Evolutionary conservation across 2,329 filamentous ascomycete genomes (phyloP), one percentile per base, ranked within the genome.

Genomic region (Shiraia sp.): DNA sequence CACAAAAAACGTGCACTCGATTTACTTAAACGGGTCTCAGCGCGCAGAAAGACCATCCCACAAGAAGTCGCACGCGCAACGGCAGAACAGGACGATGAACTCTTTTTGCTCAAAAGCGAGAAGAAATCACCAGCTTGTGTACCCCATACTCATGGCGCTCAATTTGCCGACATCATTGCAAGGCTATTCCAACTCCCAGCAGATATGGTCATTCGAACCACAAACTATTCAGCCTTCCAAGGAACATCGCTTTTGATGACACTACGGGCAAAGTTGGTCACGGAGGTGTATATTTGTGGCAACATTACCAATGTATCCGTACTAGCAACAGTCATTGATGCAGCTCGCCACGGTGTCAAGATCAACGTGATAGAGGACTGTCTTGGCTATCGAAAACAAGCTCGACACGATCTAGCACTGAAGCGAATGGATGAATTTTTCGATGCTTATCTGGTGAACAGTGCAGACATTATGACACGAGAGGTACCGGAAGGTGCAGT

Each of bases 291-390:
- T 69, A 81, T 97, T 16, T 95, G 88, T 60, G 93, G 93, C 15
- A 86, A 87, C 31, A 79, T 95, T 34, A 88, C 86, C 30, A 96
- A 97, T 59, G 76, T 95, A 25, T 91, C 90, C 23, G 85, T 97
- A 32, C 90, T 93, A 63, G 92, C 93, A 6, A 96, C 92, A 1
- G 90, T 90, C 3, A 78, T 95, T 49, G 93, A 96, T 62, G 93
- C 92, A 9, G 91, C 89, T 2, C 82, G 87, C 14, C 87, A 96
- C 67, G 93, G 91, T 4, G 84, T 95, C 59, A 78, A 82, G n/a
- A 89, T 96, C 59, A 93, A 87, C 4, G 75, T 97, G 10, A 75
- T 97, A 27, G 85, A 93, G 37, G 90, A 97, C 65, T 96, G 91
- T 66, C 82, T 95, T 40, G 91, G 90, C 9, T 96, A 86, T 61